These are phyloP conservation scores for Botryotinia globosa DNA, from an alignment of 2,329 filamentous ascomycete species.

Conservation along the genomic window DNA sequence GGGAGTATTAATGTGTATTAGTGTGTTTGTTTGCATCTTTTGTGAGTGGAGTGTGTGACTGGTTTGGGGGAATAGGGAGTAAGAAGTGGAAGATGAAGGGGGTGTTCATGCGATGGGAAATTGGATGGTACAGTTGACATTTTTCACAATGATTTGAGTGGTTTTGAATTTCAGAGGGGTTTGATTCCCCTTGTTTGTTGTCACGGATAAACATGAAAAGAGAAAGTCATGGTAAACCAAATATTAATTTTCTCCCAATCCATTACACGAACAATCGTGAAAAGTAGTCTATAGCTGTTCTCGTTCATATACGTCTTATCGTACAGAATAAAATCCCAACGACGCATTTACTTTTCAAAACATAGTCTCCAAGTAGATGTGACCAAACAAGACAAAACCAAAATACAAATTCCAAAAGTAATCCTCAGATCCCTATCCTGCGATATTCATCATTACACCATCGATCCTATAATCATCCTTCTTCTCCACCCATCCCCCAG, in stretches of 20 bases:
- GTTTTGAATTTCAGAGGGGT: neutral
- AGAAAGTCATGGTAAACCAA: neutral
- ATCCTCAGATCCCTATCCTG: neutral
- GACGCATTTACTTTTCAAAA: neutral
- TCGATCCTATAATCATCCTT: neutral
- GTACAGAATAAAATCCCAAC: neutral
- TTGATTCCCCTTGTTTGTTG: neutral
- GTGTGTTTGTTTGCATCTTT: neutral
- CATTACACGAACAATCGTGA: neutral
- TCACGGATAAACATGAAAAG: neutral
- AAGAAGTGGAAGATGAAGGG: neutral
- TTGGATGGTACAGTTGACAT: neutral
- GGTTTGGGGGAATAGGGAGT: neutral
- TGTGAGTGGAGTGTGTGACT: neutral
- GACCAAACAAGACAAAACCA: neutral
- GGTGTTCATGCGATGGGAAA: neutral
- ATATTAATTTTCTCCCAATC: constrained; percentile 10
- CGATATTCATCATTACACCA: constrained; percentile 14
- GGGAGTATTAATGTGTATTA: neutral
- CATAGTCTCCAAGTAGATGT: neutral
- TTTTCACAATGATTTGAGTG: neutral
- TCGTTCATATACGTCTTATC: neutral
- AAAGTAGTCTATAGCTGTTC: constrained; percentile 6
- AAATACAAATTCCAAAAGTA: constrained; percentile 6
- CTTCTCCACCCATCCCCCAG: neutral